These are phyloP conservation scores for Penicillium goetzii DNA, from an alignment of 495 filamentous ascomycete genomes.

Conservation along the genomic window DNA sequence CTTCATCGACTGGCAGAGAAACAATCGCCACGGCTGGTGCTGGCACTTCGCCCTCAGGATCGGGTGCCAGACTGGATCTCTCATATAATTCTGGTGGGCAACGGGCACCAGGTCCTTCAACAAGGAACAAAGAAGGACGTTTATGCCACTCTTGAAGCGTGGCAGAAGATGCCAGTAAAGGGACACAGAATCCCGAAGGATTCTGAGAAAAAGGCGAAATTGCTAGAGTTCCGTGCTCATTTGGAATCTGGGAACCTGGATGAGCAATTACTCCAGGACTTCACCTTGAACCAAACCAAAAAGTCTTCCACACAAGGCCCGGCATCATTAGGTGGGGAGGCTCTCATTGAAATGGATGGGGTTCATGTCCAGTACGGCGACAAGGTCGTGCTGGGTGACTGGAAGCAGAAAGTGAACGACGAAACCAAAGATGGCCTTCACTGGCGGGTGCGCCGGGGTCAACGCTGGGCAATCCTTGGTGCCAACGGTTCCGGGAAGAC, in stretches of 20 bases:
- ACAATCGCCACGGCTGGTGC: constrained; percentile 68
- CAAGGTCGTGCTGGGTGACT: constrained; percentile 75
- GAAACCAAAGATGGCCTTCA: constrained; percentile 61
- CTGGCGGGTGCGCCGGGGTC: constrained; percentile 81
- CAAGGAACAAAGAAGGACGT: constrained; percentile 33
- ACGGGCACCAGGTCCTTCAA: constrained; percentile 58
- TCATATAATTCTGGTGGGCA: constrained; percentile 70
- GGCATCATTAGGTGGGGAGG: constrained; percentile 50
- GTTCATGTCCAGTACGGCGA: constrained; percentile 79
- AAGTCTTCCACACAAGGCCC: background rate
- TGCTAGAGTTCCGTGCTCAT: constrained; percentile 14
- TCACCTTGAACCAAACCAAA: constrained; percentile 18
- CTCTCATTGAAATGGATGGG: constrained; percentile 83
- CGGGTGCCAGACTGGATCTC: constrained; percentile 87
- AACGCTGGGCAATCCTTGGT: constrained; percentile 90
- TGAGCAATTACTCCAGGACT: constrained; percentile 35
- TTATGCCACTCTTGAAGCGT: constrained; percentile 29
- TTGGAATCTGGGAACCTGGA: constrained; percentile 37
- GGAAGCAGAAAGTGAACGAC: constrained; percentile 62
- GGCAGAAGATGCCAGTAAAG: constrained; percentile 22
- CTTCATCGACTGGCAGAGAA: constrained; percentile 66
- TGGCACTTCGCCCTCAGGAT: constrained; percentile 84
- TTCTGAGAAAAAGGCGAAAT: constrained; percentile 14
- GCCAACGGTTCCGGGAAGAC: constrained; percentile 86
- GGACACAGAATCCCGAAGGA: background rate